These are phyloP conservation scores for Madurella mycetomatis DNA, from an alignment of 2,329 filamentous ascomycete species.

Conservation along the genomic window DNA sequence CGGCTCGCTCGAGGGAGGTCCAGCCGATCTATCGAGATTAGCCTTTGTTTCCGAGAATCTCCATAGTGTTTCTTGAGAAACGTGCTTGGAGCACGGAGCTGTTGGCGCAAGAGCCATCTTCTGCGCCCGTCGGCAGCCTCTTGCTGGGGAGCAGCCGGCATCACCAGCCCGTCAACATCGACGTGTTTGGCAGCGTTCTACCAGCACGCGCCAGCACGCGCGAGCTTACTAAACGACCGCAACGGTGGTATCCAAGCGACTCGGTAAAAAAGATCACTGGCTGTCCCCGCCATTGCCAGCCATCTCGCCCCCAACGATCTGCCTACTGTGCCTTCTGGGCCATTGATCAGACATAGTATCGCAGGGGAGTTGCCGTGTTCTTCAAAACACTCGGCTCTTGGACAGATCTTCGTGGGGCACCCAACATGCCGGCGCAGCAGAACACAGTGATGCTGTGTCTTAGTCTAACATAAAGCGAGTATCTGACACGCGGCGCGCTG, in stretches of 20 bases:
- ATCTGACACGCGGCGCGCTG: too few relatives aligned
- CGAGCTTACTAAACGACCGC: conserved; percentile 16
- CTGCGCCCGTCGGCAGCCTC: neutral
- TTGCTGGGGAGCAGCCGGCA: neutral
- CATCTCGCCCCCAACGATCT: too few relatives aligned
- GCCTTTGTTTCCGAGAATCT: conserved; percentile 31
- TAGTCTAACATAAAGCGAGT: too few relatives aligned
- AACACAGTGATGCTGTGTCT: too few relatives aligned
- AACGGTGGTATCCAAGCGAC: conserved; percentile 18
- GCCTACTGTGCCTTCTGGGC: too few relatives aligned
- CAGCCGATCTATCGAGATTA: conserved; percentile 29
- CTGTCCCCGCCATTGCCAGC: neutral
- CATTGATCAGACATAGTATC: too few relatives aligned
- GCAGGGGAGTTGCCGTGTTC: too few relatives aligned
- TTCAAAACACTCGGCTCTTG: too few relatives aligned
- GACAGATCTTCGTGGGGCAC: too few relatives aligned
- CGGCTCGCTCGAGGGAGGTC: neutral
- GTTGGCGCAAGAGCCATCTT: conserved; percentile 5
- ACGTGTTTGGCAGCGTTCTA: too few relatives aligned
- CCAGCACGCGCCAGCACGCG: neutral
- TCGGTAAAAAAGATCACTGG: conserved; percentile 14
- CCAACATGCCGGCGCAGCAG: too few relatives aligned
- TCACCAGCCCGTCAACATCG: neutral
- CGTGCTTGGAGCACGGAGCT: conserved; percentile 10
- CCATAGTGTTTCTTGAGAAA: conserved; percentile 23